Base-by-base conservation (phyloP, 257 asterid genomes). In the Ocimum tenuiflorum region DNA sequence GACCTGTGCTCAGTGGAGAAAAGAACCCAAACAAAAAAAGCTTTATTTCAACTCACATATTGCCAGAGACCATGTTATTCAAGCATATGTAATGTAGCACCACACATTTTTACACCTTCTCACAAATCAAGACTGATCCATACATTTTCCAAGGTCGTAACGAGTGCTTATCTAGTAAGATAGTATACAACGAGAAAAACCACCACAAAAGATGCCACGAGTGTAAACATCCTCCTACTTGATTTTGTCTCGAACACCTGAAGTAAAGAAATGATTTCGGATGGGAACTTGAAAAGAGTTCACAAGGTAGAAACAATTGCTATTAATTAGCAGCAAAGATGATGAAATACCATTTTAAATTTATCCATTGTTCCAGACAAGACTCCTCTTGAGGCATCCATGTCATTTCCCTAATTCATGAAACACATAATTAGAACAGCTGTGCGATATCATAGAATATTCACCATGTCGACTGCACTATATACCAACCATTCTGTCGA, bases 191-290 rank as follows among this genome's bases (percentile, higher is more conserved):
- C 73, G 67, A 92, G 84, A 65, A 92, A 92, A 46, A 92, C 67
- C 61, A 79, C 88, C 78, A 92, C 86, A 74, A 92, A 92, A 10
- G 96, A 89, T 42, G 89, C 91, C 74, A 92, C 96, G 6, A 92
- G 95, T 1, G 94, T 79, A 51, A 73, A 67, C 97, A 83, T 89
- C 79, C 87, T 81, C 75, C 89, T 74, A 87, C 88, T 86, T 68
- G 99, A 92, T 78, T 92, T 92, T 27, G 95, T 86, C 89, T 89
- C 97, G 18, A 92, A 92, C 53, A 89, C 99, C 97, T 92, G 82
- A 13, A 58, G 49, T 2, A 65, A 19, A 35, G 69, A 47, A 5
- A 51, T 2, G 4, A 17, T 18, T 38, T 24, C 48, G 67, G 20
- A 62, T 33, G n/a, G 12, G 27, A 31, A 64, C 38, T 55, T 7